phyloP scores from a whole-genome alignment of 257 asterid genomes.

The Coffea eugenioides region DNA sequence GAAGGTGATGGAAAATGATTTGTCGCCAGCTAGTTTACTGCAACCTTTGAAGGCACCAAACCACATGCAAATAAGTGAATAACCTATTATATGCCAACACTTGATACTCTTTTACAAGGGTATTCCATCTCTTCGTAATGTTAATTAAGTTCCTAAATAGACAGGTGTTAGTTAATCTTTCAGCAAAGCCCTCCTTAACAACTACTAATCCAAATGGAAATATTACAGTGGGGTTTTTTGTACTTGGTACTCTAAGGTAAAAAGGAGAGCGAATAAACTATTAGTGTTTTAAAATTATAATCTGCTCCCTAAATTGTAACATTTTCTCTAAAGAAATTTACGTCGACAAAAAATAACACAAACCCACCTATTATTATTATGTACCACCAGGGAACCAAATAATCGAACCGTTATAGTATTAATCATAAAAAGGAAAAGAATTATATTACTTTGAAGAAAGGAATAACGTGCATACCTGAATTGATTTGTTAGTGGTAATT shows the following conservation, averaged over 20 bases:
- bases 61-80: not conserved
- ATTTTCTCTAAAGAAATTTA: too few relatives aligned
- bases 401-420: not conserved
- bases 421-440: not conserved
- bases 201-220: not conserved
- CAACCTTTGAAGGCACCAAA: not conserved
- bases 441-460: not conserved
- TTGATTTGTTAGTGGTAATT: slow-evolving; percentile 46
- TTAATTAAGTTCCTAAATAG: not conserved
- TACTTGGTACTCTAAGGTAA: too few relatives aligned
- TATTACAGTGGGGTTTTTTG: not conserved
- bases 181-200: not conserved
- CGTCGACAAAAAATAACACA: too few relatives aligned
- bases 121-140: not conserved
- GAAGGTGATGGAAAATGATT: not conserved
- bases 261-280: not conserved
- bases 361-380: too few relatives aligned
- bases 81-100: not conserved
- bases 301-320: too few relatives aligned
- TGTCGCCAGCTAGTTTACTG: not conserved
- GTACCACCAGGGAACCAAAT: too few relatives aligned
- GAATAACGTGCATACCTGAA: slow-evolving; percentile 35
- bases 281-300: too few relatives aligned
- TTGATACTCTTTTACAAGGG: not conserved
- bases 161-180: not conserved